Conservation (phyloP, 352 stramenopile genomes). For the Phytopythium aichiense region DNA sequence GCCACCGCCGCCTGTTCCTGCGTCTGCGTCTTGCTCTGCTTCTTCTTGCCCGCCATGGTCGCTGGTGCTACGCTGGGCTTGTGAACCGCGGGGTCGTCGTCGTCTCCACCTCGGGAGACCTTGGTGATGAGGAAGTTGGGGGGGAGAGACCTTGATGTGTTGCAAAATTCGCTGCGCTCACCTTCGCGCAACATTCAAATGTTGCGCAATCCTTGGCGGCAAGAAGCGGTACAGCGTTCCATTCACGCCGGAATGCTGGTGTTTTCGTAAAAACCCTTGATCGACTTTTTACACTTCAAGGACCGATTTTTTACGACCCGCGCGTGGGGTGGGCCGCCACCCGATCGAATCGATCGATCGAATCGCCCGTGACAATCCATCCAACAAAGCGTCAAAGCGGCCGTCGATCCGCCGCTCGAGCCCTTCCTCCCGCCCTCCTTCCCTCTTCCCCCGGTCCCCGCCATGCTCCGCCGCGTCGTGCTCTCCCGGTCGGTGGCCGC, state of each 20-base stretch:
- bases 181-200: no score
- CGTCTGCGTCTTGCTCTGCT: constrained; percentile 11
- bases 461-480: constrained; percentile 64
- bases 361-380: no score
- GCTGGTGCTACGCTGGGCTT: no score
- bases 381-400: no score
- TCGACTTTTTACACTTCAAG: constrained; percentile 6
- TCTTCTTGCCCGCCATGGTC: constrained; percentile 2
- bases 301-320: not conserved
- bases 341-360: constrained; percentile 1
- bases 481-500: constrained; percentile 35
- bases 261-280: not conserved
- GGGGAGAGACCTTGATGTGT: no score
- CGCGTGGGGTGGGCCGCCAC: not conserved
- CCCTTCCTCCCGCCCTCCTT: not conserved
- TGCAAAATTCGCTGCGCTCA: no score
- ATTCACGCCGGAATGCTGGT: not conserved
- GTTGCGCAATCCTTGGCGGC: no score
- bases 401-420: not conserved
- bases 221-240: not conserved
- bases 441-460: not conserved
- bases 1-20: constrained; percentile 12
- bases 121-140: no score
- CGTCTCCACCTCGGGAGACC: no score
- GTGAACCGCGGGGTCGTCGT: no score